Conservation (phyloP, 2,329 filamentous ascomycete genomes). For the Teratosphaeriaceae sp. region DNA sequence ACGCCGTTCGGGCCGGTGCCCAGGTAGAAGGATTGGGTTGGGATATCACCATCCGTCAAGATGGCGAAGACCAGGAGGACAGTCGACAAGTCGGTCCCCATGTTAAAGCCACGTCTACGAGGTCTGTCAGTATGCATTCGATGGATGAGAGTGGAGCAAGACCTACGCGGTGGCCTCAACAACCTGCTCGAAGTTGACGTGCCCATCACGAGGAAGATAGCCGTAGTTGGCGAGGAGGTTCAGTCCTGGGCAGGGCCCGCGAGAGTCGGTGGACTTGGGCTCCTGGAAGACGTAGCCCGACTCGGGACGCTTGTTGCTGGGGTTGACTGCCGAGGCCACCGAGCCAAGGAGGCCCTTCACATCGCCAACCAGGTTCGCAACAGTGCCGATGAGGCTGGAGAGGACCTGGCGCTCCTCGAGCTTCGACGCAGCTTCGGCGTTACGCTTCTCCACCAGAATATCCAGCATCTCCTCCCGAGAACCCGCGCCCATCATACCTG, state of each 20-base stretch:
- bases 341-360: slow-evolving; percentile 16
- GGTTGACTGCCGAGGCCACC: slow-evolving; percentile 19
- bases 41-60: slow-evolving; percentile 23
- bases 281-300: slow-evolving; percentile 20
- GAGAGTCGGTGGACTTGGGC: slow-evolving; percentile 22
- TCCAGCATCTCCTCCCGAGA: neutral
- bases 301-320: slow-evolving; percentile 22
- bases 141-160: neutral
- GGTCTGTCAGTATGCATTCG: neutral
- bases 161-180: slow-evolving; percentile 24
- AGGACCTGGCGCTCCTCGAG: slow-evolving; percentile 8
- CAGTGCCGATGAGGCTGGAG: neutral
- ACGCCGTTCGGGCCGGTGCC: slow-evolving; percentile 17
- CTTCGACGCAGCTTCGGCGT: neutral
- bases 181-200: slow-evolving; percentile 30
- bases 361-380: slow-evolving; percentile 7
- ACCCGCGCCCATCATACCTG: slow-evolving; percentile 6
- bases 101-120: slow-evolving; percentile 28
- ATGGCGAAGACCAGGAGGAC: slow-evolving; percentile 30
- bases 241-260: slow-evolving; percentile 34
- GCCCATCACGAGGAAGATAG: slow-evolving; percentile 35
- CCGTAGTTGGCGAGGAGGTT: slow-evolving; percentile 37
- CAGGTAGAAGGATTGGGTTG: slow-evolving; percentile 22
- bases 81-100: slow-evolving; percentile 32
- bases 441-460: slow-evolving; percentile 3